Evolutionary conservation across 2,329 filamentous ascomycete genomes (phyloP).

Genomic region (Epicoccum sorghinum): DNA sequence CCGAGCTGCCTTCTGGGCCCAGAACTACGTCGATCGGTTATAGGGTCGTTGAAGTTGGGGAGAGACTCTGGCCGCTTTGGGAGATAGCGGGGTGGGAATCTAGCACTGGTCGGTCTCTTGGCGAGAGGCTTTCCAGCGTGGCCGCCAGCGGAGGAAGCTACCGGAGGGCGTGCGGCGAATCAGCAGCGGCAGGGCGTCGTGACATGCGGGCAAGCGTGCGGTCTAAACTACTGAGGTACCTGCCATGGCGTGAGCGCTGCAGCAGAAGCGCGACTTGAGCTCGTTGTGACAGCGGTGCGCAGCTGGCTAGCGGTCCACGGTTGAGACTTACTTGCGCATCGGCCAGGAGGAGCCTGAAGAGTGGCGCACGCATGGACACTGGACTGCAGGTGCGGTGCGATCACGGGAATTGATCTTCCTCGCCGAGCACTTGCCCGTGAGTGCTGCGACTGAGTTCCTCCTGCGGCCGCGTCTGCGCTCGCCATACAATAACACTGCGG

Average conservation of each 20-base stretch:
- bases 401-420: slow-evolving; percentile 15
- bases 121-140: not conserved
- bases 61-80: slow-evolving; percentile 21
- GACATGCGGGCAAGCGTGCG: not conserved
- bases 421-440: slow-evolving; percentile 3
- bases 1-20: not conserved
- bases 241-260: not conserved
- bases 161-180: slow-evolving; percentile 7
- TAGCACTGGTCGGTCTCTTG: not conserved
- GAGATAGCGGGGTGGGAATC: slow-evolving; percentile 19
- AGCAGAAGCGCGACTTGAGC: too few relatives aligned
- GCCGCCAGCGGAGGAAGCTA: slow-evolving; percentile 1
- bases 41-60: not conserved
- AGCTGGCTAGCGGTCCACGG: slow-evolving; percentile 1
- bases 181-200: not conserved
- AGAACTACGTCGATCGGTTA: slow-evolving; percentile 1
- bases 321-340: not conserved
- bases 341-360: slow-evolving; percentile 4
- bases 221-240: not conserved
- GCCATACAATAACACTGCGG: not conserved
- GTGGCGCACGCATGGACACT: slow-evolving; percentile 15
- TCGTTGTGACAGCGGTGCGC: not conserved
- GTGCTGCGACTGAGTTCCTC: not conserved
- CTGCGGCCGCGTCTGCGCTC: not conserved
- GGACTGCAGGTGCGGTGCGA: slow-evolving; percentile 1